phyloP scores from a whole-genome alignment of 257 asterid genomes.

The Nicotiana noctiflora region DNA sequence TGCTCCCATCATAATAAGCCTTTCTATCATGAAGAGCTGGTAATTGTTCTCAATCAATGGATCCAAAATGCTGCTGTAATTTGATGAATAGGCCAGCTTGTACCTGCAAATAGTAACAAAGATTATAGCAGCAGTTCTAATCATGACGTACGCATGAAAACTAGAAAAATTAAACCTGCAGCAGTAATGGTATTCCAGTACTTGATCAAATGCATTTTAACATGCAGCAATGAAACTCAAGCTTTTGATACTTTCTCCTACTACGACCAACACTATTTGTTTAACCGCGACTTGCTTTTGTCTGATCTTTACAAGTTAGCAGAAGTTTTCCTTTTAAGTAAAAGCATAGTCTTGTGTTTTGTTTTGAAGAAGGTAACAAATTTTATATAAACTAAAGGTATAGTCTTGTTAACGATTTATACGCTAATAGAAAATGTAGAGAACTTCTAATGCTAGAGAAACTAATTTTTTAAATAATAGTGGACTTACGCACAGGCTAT shows the following conservation, averaged over 20 bases:
- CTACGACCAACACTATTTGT: neutral
- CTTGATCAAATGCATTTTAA: slow-evolving; percentile 1
- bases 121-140: neutral
- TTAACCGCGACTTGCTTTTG: neutral
- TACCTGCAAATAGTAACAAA: slow-evolving; percentile 45
- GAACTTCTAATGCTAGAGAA: neutral
- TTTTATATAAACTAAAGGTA: too few species aligned
- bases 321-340: neutral
- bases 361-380: too few species aligned
- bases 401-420: neutral
- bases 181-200: neutral
- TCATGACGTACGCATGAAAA: neutral
- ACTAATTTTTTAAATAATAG: neutral
- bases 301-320: neutral
- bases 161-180: neutral
- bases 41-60: slow-evolving; percentile 79
- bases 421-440: neutral
- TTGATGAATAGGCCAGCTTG: slow-evolving; percentile 56
- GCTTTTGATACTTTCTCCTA: neutral
- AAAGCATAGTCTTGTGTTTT: neutral
- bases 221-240: neutral
- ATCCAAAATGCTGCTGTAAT: slow-evolving; percentile 67
- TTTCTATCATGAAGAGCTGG: slow-evolving; percentile 83
- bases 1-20: slow-evolving; percentile 80
- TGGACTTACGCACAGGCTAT: neutral